phyloP scores from a whole-genome alignment of 768 basidiomycete genomes.

The Kwoniella shandongensis region DNA sequence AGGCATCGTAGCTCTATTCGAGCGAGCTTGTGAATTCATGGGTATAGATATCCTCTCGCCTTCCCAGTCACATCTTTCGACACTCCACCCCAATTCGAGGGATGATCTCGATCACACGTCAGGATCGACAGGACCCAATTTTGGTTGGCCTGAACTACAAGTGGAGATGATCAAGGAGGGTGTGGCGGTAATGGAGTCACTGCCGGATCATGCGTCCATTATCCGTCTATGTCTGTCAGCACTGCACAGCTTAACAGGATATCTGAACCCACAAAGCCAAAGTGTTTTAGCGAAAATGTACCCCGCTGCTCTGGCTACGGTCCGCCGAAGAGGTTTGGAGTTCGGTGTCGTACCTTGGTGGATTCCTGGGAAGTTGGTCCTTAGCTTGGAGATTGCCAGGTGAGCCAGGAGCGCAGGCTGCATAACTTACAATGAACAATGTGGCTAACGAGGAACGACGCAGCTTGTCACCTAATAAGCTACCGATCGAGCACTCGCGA shows the following conservation, averaged over 20 bases:
- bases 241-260: slow-evolving; percentile 68
- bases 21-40: slow-evolving; percentile 71
- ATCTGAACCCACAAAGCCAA: slow-evolving; percentile 75
- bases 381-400: slow-evolving; percentile 76
- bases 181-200: slow-evolving; percentile 81
- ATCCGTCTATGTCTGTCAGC: slow-evolving; percentile 88
- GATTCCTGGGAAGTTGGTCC: slow-evolving; percentile 71
- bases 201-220: slow-evolving; percentile 84
- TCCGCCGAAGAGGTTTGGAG: slow-evolving; percentile 72
- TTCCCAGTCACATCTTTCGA: slow-evolving; percentile 4
- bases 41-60: slow-evolving; percentile 67
- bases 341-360: slow-evolving; percentile 69
- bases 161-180: slow-evolving; percentile 91
- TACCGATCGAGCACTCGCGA: slow-evolving; percentile 69
- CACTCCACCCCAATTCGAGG: not conserved
- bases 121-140: slow-evolving; percentile 43
- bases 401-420: too few species aligned
- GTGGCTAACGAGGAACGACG: slow-evolving; percentile 2
- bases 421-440: slow-evolving; percentile 10
- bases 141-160: slow-evolving; percentile 94
- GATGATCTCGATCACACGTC: not conserved
- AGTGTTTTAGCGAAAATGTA: slow-evolving; percentile 72
- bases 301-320: slow-evolving; percentile 68
- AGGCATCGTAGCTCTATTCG: slow-evolving; percentile 73
- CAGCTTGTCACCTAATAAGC: slow-evolving; percentile 69